phyloP scores from a whole-genome alignment of 345 rosid genomes.

The Pistacia integerrima region DNA sequence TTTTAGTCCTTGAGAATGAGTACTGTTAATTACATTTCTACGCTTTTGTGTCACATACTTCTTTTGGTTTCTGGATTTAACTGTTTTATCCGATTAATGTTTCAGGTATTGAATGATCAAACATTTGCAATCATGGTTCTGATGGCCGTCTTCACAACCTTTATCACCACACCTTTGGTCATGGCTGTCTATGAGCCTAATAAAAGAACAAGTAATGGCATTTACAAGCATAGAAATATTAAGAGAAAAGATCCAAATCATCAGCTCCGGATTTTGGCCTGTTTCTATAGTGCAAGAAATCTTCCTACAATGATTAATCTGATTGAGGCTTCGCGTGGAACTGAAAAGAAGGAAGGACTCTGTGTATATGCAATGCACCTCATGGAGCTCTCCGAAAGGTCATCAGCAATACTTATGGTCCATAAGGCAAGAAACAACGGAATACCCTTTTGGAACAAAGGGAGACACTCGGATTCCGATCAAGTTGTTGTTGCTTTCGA shows the following conservation, averaged over 20 bases:
- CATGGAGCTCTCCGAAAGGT: conserved; percentile 88
- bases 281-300: conserved; percentile 58
- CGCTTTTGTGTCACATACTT: neutral
- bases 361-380: conserved; percentile 90
- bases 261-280: conserved; percentile 58
- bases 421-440: conserved; percentile 85
- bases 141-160: conserved; percentile 63
- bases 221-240: conserved; percentile 55
- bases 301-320: conserved; percentile 67
- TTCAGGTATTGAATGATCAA: conserved; percentile 82
- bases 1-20: neutral
- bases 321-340: conserved; percentile 69
- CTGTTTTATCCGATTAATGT: neutral
- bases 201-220: conserved; percentile 26
- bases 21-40: neutral
- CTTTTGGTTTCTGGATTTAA: neutral
- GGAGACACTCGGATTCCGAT: conserved; percentile 30
- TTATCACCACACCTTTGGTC: conserved; percentile 75
- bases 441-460: conserved; percentile 68
- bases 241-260: conserved; percentile 36
- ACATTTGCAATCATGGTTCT: conserved; percentile 78
- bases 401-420: conserved; percentile 89
- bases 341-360: conserved; percentile 58
- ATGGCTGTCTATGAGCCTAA: conserved; percentile 67
- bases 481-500: conserved; percentile 76